These are phyloP conservation scores for Thermothelomyces thermophilus DNA, from an alignment of 2,329 filamentous ascomycete genomes.

Conservation along the genomic window DNA sequence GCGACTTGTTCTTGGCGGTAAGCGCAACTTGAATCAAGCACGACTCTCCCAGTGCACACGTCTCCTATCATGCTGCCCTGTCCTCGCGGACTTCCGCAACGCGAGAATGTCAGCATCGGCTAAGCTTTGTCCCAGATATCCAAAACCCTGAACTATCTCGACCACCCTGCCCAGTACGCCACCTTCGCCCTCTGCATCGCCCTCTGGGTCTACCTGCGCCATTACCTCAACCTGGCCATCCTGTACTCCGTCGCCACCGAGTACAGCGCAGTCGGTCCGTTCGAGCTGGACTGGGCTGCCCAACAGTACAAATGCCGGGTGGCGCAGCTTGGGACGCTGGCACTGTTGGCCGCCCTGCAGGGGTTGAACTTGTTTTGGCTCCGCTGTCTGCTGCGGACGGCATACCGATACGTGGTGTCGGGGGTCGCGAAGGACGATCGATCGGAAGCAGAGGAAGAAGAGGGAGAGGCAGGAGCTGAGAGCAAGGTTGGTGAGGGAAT, in stretches of 20 bases:
- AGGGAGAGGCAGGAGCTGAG: conserved; percentile 32
- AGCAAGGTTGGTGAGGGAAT: no score
- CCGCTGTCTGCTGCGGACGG: conserved; percentile 67
- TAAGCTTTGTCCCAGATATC: conserved; percentile 55
- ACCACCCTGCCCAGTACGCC: conserved; percentile 67
- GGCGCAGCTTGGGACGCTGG: conserved; percentile 59
- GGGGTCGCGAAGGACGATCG: conserved; percentile 62
- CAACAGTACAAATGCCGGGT: conserved; percentile 72
- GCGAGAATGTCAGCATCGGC: not conserved
- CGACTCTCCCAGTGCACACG: no score
- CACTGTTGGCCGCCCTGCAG: conserved; percentile 61
- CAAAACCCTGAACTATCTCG: conserved; percentile 86
- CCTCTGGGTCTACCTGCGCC: conserved; percentile 84
- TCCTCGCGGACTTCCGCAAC: not conserved
- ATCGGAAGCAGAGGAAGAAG: conserved; percentile 62
- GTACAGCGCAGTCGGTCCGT: conserved; percentile 67
- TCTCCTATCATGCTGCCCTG: no score
- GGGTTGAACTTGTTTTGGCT: conserved; percentile 77
- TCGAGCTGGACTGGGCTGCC: conserved; percentile 66
- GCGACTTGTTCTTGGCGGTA: conserved; percentile 91
- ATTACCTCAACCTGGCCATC: conserved; percentile 75
- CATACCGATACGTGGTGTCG: conserved; percentile 61
- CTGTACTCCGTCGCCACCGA: conserved; percentile 69
- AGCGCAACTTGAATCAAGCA: no score
- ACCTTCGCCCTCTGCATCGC: conserved; percentile 79